Evolutionary conservation across 1,284 basidiomycete genomes (phyloP).

Genomic region (Schizopora paradoxa): DNA sequence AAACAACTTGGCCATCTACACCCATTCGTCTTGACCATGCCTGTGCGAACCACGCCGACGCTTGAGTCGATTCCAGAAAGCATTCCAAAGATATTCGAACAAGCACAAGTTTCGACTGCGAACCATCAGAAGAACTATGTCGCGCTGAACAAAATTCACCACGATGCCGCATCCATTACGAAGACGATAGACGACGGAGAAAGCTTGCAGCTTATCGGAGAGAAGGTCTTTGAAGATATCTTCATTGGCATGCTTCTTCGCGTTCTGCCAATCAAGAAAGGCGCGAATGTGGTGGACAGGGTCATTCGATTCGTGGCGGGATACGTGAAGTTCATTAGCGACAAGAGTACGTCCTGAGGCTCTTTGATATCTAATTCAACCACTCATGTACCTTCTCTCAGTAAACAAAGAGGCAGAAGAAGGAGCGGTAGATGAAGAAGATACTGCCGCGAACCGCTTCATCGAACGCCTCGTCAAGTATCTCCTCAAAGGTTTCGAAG

Average conservation of each 20-base stretch:
- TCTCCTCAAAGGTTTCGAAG: slow-evolving; percentile 77
- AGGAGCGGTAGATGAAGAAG: slow-evolving; percentile 62
- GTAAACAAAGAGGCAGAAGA: slow-evolving; percentile 33
- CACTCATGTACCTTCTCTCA: slow-evolving; percentile 19
- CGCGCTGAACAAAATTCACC: slow-evolving; percentile 79
- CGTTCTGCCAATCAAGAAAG: slow-evolving; percentile 81
- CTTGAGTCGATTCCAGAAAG: slow-evolving; percentile 27
- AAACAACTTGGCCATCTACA: not conserved
- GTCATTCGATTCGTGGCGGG: slow-evolving; percentile 81
- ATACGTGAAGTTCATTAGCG: slow-evolving; percentile 76
- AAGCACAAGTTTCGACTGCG: slow-evolving; percentile 77
- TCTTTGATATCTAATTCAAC: slow-evolving; percentile 1
- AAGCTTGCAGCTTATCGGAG: slow-evolving; percentile 65
- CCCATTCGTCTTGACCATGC: slow-evolving; percentile 8
- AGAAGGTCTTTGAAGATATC: slow-evolving; percentile 72
- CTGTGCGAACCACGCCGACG: slow-evolving; percentile 8
- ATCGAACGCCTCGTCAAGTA: slow-evolving; percentile 69
- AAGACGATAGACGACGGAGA: slow-evolving; percentile 47
- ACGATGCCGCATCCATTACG: slow-evolving; percentile 54
- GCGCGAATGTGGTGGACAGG: slow-evolving; percentile 72
- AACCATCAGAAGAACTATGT: slow-evolving; percentile 93
- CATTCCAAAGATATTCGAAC: slow-evolving; percentile 65
- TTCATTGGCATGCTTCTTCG: slow-evolving; percentile 72
- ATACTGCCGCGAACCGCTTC: slow-evolving; percentile 72
- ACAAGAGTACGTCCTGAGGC: slow-evolving; percentile 57